Percentiles rank a stretch among this genome's conserved stretches.
Evolutionary conservation across 495 filamentous ascomycete genomes (phyloP).

Genomic region (Penicillium pulvis): DNA sequence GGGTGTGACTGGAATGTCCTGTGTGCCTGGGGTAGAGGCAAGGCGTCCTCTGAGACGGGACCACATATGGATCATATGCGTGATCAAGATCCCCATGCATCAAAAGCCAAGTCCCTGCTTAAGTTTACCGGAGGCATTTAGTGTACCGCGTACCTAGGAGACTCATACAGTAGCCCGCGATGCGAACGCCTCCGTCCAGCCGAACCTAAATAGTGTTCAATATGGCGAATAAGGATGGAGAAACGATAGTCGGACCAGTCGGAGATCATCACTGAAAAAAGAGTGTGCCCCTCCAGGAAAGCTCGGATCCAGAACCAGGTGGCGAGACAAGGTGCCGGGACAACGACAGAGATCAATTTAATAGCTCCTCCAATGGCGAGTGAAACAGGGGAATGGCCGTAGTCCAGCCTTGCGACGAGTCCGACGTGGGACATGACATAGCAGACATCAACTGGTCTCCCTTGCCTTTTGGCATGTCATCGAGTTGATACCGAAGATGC

Average conservation of each 20-base stretch:
- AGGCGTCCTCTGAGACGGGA: constrained; percentile 4
- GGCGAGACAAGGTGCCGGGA: constrained; percentile 26
- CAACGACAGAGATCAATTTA: constrained; percentile 19
- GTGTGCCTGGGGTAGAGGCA: neutral
- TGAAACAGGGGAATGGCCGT: constrained; percentile 15
- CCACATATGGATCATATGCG: constrained; percentile 6
- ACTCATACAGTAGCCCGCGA: constrained; percentile 1
- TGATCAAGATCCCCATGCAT: constrained; percentile 3
- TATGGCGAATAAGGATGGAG: neutral
- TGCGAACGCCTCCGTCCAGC: constrained; percentile 29
- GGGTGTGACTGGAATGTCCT: neutral
- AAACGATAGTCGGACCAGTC: constrained; percentile 5
- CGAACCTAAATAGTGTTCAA: constrained; percentile 25
- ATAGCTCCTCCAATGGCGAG: constrained; percentile 1
- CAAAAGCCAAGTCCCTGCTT: constrained; percentile 1
- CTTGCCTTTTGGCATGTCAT: constrained; percentile 14
- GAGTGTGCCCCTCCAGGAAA: constrained; percentile 11
- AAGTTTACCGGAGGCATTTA: neutral
- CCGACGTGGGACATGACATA: constrained; percentile 34
- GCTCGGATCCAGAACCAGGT: constrained; percentile 23
- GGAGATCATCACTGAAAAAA: constrained; percentile 12
- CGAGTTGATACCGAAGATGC: neutral
- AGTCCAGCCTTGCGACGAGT: constrained; percentile 6
- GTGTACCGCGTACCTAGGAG: neutral
- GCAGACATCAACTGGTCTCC: constrained; percentile 20